A percentile compares a stretch with the other conserved stretches of the same genome.
Conservation (phyloP, 257 asterid genomes). For the Nicotiana attenuata region DNA sequence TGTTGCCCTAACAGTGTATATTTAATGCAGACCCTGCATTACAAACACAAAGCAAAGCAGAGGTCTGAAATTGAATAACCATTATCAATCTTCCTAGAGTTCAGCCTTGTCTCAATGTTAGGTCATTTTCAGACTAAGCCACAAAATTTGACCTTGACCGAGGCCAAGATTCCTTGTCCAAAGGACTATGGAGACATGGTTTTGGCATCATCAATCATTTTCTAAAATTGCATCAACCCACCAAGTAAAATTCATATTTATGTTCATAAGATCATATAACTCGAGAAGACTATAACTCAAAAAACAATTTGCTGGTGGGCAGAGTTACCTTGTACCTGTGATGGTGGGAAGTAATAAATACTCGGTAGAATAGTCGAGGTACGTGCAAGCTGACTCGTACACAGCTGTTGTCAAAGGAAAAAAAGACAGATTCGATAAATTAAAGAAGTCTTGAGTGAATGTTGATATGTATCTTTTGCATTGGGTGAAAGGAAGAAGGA, state of each 20-base stretch:
- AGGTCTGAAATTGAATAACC: background rate
- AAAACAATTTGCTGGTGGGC: background rate
- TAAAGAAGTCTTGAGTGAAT: background rate
- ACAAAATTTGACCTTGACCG: constrained; percentile 12
- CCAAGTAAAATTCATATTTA: background rate
- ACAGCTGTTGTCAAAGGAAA: background rate
- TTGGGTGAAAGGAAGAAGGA: too few species aligned
- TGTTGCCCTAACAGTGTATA: background rate
- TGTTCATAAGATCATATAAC: background rate
- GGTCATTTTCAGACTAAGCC: constrained; percentile 8
- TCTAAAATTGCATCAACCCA: background rate
- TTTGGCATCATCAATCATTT: background rate
- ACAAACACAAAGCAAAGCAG: background rate
- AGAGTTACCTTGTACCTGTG: too few species aligned
- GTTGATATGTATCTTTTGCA: background rate
- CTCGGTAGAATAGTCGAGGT: background rate
- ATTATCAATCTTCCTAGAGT: background rate
- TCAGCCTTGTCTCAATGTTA: background rate
- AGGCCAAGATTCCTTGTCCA: background rate
- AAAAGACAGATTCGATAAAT: background rate
- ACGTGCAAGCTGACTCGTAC: background rate
- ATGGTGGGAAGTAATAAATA: background rate
- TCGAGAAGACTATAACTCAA: background rate
- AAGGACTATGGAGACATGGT: background rate
- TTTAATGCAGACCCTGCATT: background rate